These are phyloP conservation scores for Didymella pomorum DNA, from an alignment of 2,329 filamentous ascomycete genomes.

Conservation along the genomic window DNA sequence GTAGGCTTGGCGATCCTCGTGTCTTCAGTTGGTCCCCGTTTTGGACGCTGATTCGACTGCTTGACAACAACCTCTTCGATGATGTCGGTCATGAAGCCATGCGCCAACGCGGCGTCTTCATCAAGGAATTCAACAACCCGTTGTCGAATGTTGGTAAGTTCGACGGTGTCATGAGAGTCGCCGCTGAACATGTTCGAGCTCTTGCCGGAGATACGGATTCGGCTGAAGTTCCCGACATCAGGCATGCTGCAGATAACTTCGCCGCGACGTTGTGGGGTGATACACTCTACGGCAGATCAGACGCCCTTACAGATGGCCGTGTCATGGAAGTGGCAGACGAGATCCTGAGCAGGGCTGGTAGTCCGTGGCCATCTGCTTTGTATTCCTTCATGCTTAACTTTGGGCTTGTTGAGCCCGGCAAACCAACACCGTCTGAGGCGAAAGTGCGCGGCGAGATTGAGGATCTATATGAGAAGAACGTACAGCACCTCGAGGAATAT, in stretches of 20 bases:
- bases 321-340: constrained; percentile 5
- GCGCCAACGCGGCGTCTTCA: constrained; percentile 3
- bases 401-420: constrained; percentile 5
- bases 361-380: constrained; percentile 12
- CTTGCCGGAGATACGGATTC: background rate
- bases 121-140: constrained; percentile 14
- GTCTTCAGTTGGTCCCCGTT: constrained; percentile 17
- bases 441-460: constrained; percentile 7
- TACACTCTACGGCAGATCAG: constrained; percentile 7
- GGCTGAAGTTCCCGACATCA: constrained; percentile 1
- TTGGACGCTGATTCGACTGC: constrained; percentile 14
- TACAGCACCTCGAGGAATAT: constrained; percentile 4
- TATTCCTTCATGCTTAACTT: constrained; percentile 13
- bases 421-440: constrained; percentile 7
- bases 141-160: constrained; percentile 6
- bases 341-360: constrained; percentile 4
- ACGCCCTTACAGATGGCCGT: background rate
- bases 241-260: constrained; percentile 8
- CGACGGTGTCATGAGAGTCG: background rate
- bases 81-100: constrained; percentile 8
- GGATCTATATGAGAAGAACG: background rate
- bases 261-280: constrained; percentile 14
- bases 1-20: constrained; percentile 3
- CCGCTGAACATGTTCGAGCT: background rate
- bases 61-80: constrained; percentile 12